Conservation (phyloP, 257 asterid genomes). For the Verbena officinalis region DNA sequence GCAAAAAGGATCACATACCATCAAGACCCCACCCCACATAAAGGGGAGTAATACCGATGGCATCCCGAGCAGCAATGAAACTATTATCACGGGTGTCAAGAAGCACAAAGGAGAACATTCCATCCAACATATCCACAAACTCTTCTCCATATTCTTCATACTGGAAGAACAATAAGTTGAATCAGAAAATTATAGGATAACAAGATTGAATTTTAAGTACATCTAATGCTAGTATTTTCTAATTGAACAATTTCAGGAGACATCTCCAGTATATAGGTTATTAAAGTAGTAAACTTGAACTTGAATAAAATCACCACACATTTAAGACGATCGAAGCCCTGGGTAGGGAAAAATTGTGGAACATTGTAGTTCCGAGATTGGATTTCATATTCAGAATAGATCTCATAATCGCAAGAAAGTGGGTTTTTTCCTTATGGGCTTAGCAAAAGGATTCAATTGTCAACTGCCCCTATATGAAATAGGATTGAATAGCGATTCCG, state of each 20-base stretch:
- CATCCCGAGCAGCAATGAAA: slow-evolving; percentile 99
- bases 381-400: no score
- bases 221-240: neutral
- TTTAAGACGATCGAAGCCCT: neutral
- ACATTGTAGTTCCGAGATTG: no score
- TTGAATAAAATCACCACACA: neutral
- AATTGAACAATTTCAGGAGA: slow-evolving; percentile 21
- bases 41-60: slow-evolving; percentile 98
- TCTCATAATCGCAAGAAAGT: no score
- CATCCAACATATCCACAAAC: slow-evolving; percentile 92
- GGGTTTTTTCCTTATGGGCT: no score
- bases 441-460: no score
- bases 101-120: slow-evolving; percentile 99
- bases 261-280: neutral
- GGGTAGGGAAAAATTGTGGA: no score
- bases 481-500: no score
- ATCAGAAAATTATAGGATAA: slow-evolving; percentile 25
- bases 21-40: slow-evolving; percentile 99
- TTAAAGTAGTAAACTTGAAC: neutral
- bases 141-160: slow-evolving; percentile 98
- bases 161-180: slow-evolving; percentile 40
- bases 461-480: no score
- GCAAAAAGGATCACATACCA: slow-evolving; percentile 53
- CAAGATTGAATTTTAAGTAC: neutral
- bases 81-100: slow-evolving; percentile 95